Evolutionary conservation across 2,329 filamentous ascomycete species (phyloP).

Genomic region (Talaromyces sp.): DNA sequence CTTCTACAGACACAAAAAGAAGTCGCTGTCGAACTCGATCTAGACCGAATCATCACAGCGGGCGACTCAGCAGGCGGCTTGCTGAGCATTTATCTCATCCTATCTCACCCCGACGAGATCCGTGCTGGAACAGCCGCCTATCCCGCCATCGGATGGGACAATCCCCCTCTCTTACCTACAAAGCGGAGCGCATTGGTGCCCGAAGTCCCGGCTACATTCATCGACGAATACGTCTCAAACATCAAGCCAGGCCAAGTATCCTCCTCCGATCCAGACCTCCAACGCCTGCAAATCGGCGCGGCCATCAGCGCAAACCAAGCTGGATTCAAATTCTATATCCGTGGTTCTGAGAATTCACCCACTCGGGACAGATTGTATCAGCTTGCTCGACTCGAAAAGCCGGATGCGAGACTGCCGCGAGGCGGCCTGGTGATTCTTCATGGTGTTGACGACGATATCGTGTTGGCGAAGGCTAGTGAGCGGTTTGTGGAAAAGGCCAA

Average conservation of each 20-base stretch:
- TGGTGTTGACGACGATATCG: constrained; percentile 32
- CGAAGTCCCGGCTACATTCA: constrained; percentile 17
- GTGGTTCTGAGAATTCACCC: constrained; percentile 14
- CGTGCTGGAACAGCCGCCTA: constrained; percentile 32
- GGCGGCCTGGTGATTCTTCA: constrained; percentile 36
- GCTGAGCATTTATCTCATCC: constrained; percentile 27
- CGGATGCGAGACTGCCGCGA: constrained; percentile 25
- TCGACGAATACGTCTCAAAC: constrained; percentile 17
- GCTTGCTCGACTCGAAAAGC: constrained; percentile 29
- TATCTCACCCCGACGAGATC: constrained; percentile 30
- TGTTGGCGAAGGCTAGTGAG: constrained; percentile 28
- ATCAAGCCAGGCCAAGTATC: constrained; percentile 16
- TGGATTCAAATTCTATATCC: constrained; percentile 22
- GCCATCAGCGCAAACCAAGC: constrained; percentile 22
- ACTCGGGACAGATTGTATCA: constrained; percentile 26
- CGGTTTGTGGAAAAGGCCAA: constrained; percentile 28
- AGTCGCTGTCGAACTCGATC: constrained; percentile 21
- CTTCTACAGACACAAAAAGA: constrained; percentile 20
- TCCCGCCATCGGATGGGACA: constrained; percentile 22
- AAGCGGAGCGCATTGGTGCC: constrained; percentile 20
- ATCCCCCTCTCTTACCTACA: constrained; percentile 2
- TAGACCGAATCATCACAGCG: constrained; percentile 26
- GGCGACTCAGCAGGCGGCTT: constrained; percentile 35
- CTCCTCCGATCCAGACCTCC: constrained; percentile 20
- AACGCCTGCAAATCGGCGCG: constrained; percentile 22